Conservation (phyloP, 2,329 filamentous ascomycete genomes). For the Coniochaeta sp. region DNA sequence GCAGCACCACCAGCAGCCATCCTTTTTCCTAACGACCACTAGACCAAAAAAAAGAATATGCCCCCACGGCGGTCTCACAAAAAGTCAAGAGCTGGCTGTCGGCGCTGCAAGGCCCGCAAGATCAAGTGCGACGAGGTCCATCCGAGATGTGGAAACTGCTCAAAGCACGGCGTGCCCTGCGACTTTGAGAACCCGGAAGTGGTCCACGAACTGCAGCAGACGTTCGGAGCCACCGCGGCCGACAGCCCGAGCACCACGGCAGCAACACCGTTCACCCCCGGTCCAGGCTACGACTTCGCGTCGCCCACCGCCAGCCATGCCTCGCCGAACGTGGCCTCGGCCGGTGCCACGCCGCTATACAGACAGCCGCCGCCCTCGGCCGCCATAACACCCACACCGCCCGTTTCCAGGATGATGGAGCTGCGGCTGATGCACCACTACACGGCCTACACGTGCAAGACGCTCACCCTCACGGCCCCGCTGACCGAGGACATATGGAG, state of each 20-base stretch:
- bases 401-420: conserved; percentile 45
- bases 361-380: conserved; percentile 27
- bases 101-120: conserved; percentile 59
- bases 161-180: conserved; percentile 59
- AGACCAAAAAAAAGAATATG: background rate
- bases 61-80: conserved; percentile 48
- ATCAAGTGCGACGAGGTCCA: conserved; percentile 67
- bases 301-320: conserved; percentile 14
- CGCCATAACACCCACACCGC: conserved; percentile 25
- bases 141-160: conserved; percentile 58
- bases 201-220: conserved; percentile 33
- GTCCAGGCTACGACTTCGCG: conserved; percentile 13
- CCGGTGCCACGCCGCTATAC: conserved; percentile 25
- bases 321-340: conserved; percentile 10
- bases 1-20: background rate
- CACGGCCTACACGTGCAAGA: conserved; percentile 52
- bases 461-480: conserved; percentile 46
- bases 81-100: conserved; percentile 59
- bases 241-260: conserved; percentile 15
- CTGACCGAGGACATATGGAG: conserved; percentile 51
- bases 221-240: conserved; percentile 14
- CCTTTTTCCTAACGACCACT: background rate
- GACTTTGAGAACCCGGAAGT: conserved; percentile 52
- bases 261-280: conserved; percentile 14
- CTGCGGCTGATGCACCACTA: conserved; percentile 59